Evolutionary conservation across 257 asterid species (phyloP).

Genomic region (Nicotiana tomentosiformis): DNA sequence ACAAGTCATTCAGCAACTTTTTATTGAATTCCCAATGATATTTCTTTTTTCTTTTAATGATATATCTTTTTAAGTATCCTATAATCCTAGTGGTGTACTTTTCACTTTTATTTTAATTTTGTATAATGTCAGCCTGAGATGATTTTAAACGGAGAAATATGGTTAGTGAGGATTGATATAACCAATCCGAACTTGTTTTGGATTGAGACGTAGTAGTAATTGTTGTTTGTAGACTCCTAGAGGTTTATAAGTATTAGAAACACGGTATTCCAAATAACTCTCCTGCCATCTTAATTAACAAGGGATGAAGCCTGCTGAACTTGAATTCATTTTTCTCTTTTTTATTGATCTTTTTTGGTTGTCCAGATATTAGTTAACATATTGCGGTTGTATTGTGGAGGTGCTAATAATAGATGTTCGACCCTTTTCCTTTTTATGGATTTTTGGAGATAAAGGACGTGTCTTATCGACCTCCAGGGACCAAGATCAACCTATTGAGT

Average conservation of each 20-base stretch:
- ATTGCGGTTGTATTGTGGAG: background rate
- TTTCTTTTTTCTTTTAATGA: no score
- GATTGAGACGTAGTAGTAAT: no score
- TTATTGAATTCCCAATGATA: background rate
- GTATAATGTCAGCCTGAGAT: no score
- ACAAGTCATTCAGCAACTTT: background rate
- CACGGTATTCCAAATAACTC: background rate
- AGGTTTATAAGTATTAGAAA: background rate
- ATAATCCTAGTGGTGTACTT: no score
- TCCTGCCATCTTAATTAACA: background rate
- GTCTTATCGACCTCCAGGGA: conserved; percentile 79
- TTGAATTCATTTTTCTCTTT: background rate
- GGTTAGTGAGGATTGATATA: no score
- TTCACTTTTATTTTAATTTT: no score
- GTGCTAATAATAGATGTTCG: background rate
- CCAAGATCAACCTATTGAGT: conserved; percentile 62
- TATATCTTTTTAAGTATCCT: no score
- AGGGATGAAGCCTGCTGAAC: background rate
- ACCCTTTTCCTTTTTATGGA: background rate
- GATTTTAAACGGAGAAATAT: no score
- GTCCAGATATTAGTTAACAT: background rate
- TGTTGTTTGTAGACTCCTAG: background rate
- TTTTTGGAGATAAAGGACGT: conserved; percentile 52
- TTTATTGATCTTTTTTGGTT: background rate
- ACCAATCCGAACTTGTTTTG: no score